phyloP scores from a whole-genome alignment of 352 stramenopile genomes.

The Phytophthora syringae region DNA sequence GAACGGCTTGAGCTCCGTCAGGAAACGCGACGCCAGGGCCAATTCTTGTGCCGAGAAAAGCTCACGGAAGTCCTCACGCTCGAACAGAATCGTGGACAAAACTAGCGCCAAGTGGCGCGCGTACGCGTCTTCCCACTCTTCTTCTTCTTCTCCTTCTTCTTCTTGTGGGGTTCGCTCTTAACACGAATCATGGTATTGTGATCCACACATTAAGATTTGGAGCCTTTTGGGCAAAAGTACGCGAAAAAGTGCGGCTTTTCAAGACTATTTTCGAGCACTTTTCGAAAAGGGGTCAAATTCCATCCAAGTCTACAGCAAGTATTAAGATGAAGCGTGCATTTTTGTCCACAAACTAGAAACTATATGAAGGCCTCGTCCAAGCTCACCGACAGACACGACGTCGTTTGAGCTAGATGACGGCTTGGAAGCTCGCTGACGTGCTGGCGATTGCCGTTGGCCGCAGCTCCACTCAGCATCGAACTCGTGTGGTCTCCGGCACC shows the following conservation, averaged over 20 bases:
- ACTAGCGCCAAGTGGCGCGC: conserved; percentile 68
- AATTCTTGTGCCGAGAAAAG: conserved; percentile 61
- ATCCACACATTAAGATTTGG: no score
- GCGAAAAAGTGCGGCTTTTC: no score
- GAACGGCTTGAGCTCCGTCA: conserved; percentile 49
- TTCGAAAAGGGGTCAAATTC: no score
- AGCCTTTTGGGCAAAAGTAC: no score
- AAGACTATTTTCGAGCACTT: no score
- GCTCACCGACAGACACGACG: not conserved
- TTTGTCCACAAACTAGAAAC: not conserved
- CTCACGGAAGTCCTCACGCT: conserved; percentile 53
- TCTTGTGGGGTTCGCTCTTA: no score
- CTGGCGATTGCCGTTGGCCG: conserved; percentile 24
- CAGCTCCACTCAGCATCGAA: conserved; percentile 32
- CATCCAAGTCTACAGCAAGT: no score
- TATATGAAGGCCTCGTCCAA: conserved; percentile 3
- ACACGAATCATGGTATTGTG: no score
- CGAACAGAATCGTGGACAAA: conserved; percentile 45
- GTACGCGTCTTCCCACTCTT: conserved; percentile 62
- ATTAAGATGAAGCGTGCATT: no score
- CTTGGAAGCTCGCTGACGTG: conserved; percentile 38
- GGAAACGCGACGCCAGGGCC: conserved; percentile 48
- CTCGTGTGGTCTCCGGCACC: conserved; percentile 34
- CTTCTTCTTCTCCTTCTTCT: not conserved
- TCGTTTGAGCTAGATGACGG: conserved; percentile 40